These are phyloP conservation scores for Fusarium zealandicum DNA, from an alignment of 2,329 filamentous ascomycete genomes.

Conservation along the genomic window DNA sequence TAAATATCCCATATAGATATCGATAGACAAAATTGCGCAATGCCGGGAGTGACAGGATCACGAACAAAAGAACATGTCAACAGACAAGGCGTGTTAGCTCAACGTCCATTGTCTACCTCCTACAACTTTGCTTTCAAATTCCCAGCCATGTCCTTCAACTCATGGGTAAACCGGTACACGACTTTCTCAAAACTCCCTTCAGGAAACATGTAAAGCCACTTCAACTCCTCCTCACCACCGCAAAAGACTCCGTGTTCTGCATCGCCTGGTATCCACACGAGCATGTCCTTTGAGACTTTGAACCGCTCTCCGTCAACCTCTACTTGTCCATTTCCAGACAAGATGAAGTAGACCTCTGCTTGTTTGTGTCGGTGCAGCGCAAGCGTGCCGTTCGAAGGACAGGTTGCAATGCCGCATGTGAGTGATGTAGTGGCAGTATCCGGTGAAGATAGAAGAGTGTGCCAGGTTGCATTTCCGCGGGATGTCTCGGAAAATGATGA, in stretches of 20 bases:
- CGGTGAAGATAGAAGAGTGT: conserved; percentile 32
- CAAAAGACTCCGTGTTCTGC: conserved; percentile 39
- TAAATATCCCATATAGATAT: no score
- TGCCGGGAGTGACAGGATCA: no score
- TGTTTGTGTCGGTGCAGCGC: conserved; percentile 39
- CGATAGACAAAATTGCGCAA: no score
- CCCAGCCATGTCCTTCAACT: conserved; percentile 1
- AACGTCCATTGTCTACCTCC: background rate
- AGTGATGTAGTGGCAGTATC: conserved; percentile 18
- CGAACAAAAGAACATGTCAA: no score
- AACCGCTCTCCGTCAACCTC: conserved; percentile 29
- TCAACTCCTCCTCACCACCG: conserved; percentile 14
- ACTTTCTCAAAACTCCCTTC: conserved; percentile 37
- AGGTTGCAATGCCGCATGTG: conserved; percentile 34
- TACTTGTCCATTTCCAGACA: conserved; percentile 33
- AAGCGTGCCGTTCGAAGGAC: conserved; percentile 29
- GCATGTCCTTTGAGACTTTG: conserved; percentile 22
- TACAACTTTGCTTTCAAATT: conserved; percentile 16
- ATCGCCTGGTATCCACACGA: conserved; percentile 37
- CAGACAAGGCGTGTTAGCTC: no score
- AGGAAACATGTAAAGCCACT: conserved; percentile 38
- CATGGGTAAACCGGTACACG: conserved; percentile 34
- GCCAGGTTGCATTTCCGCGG: conserved; percentile 34
- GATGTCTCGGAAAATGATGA: conserved; percentile 18
- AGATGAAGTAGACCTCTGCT: conserved; percentile 39